phyloP scores from a whole-genome alignment of 2,329 filamentous ascomycete species.

The Diaporthe australafricana region DNA sequence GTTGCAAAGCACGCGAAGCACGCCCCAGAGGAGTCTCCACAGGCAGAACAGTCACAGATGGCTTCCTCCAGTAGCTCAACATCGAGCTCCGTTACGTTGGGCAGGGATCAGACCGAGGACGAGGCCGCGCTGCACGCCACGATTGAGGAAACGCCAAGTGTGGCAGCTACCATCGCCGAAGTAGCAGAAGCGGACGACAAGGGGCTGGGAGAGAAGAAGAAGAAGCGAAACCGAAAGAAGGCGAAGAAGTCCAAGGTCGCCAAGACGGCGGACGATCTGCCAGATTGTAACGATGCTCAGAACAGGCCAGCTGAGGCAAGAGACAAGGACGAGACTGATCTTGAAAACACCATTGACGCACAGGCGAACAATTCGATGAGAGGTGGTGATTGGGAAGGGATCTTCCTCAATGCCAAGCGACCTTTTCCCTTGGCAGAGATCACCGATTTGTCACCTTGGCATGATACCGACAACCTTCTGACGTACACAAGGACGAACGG shows the following conservation, averaged over 20 bases:
- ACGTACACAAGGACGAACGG: not conserved
- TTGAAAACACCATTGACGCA: no score
- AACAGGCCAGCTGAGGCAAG: not conserved
- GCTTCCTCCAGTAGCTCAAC: conserved; percentile 3
- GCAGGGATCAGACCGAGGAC: not conserved
- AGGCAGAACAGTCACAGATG: not conserved
- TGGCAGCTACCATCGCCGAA: not conserved
- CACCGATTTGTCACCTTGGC: not conserved
- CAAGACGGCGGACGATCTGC: not conserved
- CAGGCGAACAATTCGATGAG: not conserved
- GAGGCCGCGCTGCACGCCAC: not conserved
- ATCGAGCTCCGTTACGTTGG: not conserved
- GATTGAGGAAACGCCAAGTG: not conserved
- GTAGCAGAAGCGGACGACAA: conserved; percentile 21
- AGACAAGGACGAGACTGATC: not conserved
- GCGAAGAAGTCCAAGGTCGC: not conserved
- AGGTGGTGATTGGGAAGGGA: rapidly evolving
- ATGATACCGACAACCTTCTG: not conserved
- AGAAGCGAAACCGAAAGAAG: conserved; percentile 19
- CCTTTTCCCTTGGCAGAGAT: not conserved
- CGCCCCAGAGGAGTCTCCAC: not conserved
- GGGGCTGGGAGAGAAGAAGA: conserved; percentile 1
- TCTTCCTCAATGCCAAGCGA: not conserved
- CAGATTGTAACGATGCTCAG: not conserved
- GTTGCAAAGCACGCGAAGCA: not conserved